These are phyloP conservation scores for Argentina anserina DNA, from an alignment of 306 rosid species.

Conservation along the genomic window DNA sequence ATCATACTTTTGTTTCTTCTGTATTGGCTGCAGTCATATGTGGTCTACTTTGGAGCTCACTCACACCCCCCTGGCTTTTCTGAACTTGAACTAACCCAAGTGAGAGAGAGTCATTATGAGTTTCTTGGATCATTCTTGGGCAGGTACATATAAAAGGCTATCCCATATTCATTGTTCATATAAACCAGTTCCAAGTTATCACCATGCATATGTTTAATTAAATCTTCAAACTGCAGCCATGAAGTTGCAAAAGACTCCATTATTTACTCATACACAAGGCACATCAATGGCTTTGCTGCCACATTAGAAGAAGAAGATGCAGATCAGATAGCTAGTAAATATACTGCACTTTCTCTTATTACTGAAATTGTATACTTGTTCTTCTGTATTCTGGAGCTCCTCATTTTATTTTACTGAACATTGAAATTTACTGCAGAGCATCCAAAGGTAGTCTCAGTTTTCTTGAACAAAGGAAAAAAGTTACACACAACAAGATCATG, in stretches of 20 bases:
- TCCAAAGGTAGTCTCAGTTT: slow-evolving; percentile 68
- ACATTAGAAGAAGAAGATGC: slow-evolving; percentile 69
- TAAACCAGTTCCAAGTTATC: not conserved
- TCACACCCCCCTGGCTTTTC: slow-evolving; percentile 48
- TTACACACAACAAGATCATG: slow-evolving; percentile 86
- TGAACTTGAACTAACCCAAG: slow-evolving; percentile 38
- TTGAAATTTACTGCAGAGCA: slow-evolving; percentile 39
- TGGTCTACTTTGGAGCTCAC: slow-evolving; percentile 83
- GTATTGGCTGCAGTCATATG: slow-evolving; percentile 55
- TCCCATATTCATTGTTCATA: not conserved
- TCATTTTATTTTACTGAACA: not conserved
- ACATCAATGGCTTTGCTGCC: slow-evolving; percentile 96
- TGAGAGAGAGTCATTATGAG: slow-evolving; percentile 57
- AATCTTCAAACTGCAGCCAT: slow-evolving; percentile 27
- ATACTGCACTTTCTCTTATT: not conserved
- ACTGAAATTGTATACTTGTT: not conserved
- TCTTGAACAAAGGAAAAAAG: slow-evolving; percentile 64
- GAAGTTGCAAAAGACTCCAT: slow-evolving; percentile 54
- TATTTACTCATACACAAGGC: slow-evolving; percentile 80
- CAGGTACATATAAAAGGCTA: slow-evolving; percentile 37
- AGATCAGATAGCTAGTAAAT: slow-evolving; percentile 52
- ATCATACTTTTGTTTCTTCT: not conserved
- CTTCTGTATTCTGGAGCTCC: not conserved
- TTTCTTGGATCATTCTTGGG: slow-evolving; percentile 73
- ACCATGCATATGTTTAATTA: not conserved